These are phyloP conservation scores for Elsinoe necatrix DNA, from an alignment of 2,329 filamentous ascomycete genomes.

Conservation along the genomic window DNA sequence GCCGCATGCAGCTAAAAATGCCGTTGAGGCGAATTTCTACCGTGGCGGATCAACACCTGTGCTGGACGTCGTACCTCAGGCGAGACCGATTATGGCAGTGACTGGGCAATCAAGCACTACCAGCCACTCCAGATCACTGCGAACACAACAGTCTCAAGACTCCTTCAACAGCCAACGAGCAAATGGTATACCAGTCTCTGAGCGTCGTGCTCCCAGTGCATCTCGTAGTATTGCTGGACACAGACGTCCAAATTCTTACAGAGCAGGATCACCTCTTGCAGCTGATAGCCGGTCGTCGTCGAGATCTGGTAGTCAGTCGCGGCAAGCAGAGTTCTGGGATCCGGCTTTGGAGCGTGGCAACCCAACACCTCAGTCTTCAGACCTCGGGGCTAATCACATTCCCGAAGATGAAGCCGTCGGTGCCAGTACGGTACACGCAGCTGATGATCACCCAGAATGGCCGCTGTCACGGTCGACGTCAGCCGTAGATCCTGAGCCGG, in stretches of 20 bases:
- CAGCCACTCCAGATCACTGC: not conserved
- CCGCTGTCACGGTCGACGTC: not conserved
- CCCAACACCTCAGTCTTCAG: not conserved
- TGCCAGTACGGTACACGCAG: not conserved
- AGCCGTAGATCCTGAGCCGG: not conserved
- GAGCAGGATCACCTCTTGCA: not conserved
- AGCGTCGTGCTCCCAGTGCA: constrained; percentile 1
- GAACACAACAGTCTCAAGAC: not conserved
- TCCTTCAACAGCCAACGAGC: not conserved
- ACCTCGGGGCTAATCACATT: not conserved
- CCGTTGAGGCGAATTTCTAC: not conserved
- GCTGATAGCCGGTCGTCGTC: not conserved
- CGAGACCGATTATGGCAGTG: not conserved
- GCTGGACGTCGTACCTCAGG: not conserved
- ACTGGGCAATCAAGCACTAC: not conserved
- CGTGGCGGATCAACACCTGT: not conserved
- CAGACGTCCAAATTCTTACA: not conserved
- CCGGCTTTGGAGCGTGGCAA: not conserved
- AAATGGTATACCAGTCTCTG: not conserved
- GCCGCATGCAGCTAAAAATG: not conserved
- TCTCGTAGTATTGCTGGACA: not conserved
- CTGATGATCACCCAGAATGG: not conserved
- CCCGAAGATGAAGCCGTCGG: not conserved
- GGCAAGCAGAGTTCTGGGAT: not conserved
- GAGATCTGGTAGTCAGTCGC: not conserved